Evolutionary conservation across 148 eudicot species (phyloP).

Genomic region (Chenopodium suecicum): DNA sequence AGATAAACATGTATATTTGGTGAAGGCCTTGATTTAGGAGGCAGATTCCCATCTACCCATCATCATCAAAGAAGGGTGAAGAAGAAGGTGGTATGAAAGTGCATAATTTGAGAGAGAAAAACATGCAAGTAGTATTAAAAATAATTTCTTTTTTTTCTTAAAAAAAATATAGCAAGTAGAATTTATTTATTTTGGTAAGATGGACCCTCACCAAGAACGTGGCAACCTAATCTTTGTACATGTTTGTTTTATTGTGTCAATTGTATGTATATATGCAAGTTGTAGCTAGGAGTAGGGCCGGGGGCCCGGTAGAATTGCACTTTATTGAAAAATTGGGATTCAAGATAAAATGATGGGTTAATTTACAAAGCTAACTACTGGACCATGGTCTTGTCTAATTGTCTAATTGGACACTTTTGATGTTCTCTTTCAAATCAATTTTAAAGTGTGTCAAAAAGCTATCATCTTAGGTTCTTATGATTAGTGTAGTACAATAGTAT

Average conservation of each 20-base stretch:
- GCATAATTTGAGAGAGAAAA: conserved; percentile 8
- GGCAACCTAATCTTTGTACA: conserved; percentile 12
- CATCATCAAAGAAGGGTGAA: conserved; percentile 20
- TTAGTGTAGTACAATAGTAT: background rate
- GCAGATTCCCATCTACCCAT: conserved; percentile 12
- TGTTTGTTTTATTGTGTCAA: background rate
- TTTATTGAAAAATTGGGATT: conserved; percentile 11
- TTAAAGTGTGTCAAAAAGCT: background rate
- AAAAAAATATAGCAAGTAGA: background rate
- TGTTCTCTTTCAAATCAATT: background rate
- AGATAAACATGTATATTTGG: conserved; percentile 22
- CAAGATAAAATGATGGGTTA: conserved; percentile 21
- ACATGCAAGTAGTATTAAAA: background rate
- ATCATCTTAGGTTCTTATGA: background rate
- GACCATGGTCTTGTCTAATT: conserved; percentile 10
- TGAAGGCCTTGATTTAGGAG: conserved; percentile 5
- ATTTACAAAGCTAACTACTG: background rate
- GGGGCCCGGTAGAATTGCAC: background rate
- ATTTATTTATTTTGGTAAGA: background rate
- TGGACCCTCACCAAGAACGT: conserved; percentile 16
- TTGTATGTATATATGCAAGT: conserved; percentile 11
- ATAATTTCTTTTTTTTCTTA: background rate
- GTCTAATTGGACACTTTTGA: background rate
- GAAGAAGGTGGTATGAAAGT: background rate
- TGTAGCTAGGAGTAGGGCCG: conserved; percentile 16